phyloP scores from a whole-genome alignment of 192 early-diverging fungal species.

The Lobosporangium transversale region DNA sequence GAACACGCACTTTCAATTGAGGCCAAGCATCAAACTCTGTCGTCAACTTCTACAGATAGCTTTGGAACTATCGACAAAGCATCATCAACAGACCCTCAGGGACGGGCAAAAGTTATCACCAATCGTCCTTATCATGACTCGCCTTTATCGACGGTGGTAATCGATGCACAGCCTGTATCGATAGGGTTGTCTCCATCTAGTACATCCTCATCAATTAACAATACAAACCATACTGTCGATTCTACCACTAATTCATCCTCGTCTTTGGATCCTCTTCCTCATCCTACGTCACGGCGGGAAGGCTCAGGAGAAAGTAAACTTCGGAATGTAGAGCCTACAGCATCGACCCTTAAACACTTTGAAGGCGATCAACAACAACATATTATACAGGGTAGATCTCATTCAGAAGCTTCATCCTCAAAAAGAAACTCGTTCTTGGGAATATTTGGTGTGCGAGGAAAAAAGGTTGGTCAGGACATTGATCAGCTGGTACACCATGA shows the following conservation, averaged over 20 bases:
- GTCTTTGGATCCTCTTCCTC: conserved; percentile 4
- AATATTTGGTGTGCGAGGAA: conserved; percentile 26
- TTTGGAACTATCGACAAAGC: neutral
- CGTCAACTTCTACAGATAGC: conserved; percentile 29
- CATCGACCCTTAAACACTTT: neutral
- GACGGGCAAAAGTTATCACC: neutral
- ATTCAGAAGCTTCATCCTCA: conserved; percentile 5
- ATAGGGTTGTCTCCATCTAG: conserved; percentile 19
- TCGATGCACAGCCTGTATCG: conserved; percentile 6
- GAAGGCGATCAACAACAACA: too few species aligned
- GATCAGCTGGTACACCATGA: conserved; percentile 8
- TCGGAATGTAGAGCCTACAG: conserved; percentile 12
- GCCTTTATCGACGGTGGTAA: neutral
- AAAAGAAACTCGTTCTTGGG: conserved; percentile 37
- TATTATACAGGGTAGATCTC: too few species aligned
- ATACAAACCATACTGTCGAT: neutral
- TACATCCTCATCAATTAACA: conserved; percentile 17
- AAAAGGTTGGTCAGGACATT: conserved; percentile 25
- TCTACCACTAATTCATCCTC: conserved; percentile 11
- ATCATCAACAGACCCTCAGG: conserved; percentile 1
- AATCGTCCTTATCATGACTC: conserved; percentile 10
- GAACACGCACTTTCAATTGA: neutral
- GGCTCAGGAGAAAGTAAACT: conserved; percentile 2
- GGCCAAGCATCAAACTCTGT: neutral
- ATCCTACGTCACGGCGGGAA: neutral